Evolutionary conservation across 1,284 basidiomycete genomes (phyloP), one percentile per base, ranked within the genome.

Genomic region (Lignosus rhinocerotis): DNA sequence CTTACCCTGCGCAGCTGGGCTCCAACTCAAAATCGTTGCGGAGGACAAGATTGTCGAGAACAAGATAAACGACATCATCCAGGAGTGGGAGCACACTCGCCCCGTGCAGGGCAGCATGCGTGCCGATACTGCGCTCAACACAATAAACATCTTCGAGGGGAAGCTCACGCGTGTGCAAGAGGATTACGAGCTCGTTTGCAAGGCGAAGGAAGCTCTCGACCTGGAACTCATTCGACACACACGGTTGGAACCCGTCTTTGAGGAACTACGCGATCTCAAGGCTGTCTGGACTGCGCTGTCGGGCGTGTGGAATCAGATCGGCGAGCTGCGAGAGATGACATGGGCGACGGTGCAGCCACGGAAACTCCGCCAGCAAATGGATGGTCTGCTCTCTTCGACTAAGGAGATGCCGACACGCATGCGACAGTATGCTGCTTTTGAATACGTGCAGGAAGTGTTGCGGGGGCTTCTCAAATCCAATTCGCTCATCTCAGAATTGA

Each of bases 331-430:
- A 57, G 96, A 98, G 69, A 83, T 90, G 69, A 79, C 88, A 3
- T 99, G 97, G 97, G 85, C 91, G 4, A 93, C 92, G 0, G 88
- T 98, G 32, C 93, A 96, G 70, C 93, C 97, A 17, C 86, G 97
- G 67, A 98, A 98, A 76, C 75, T 99, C 58, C 88, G 97, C 64
- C 94, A 96, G 70, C 92, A 95, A 67, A 88, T 99, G 58, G 97
- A 99, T 68, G 87, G 82, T 3, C 80, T 99, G 53, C 75, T 99
- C 53, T 82, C 84, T 30, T 94, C 93, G 33, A 98, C 96, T 17
- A 95, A 96, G 75, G 96, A 98, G 52, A 96, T 99, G 96, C 97
- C 97, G 0, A 97, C 93, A 50, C 85, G 96, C 56, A 99, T 99
- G 97, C 86, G 97, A 59, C 97, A 99, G 73, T 99, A 99, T 72